Evolutionary conservation across 1,284 basidiomycete genomes (phyloP), one percentile per base, ranked within the genome.

Genomic region (Leccinum pseudoinsigne): DNA sequence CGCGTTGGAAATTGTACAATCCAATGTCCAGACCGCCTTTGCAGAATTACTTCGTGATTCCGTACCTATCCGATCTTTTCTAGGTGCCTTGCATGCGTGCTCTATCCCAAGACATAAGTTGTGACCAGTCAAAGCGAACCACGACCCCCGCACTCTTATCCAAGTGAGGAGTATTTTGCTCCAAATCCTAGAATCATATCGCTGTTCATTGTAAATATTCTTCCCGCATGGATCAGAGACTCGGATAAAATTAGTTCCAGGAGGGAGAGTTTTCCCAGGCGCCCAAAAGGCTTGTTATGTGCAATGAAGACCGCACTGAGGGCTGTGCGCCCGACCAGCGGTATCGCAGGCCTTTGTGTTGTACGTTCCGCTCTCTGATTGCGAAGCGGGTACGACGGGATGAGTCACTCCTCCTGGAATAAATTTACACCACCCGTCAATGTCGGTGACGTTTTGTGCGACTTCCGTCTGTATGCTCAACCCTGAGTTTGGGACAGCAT

Each of bases 141-240:
- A 14, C n/a, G n/a, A n/a, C 2, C 45, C 40, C 7, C 18, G 16
- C 34, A 21, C 14, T 23, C 8, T 12, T 8, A 82, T 69, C 76
- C 83, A 85, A 2, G 82, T 78, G 36, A 83, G 72, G 10, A 92
- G 77, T 81, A 89, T 86, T 84, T 74, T 5, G 88, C 34, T 36
- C 40, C 40, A 42, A 42, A 42, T n/a, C 40, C 40, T n/a, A 42
- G 40, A n/a, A n/a, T n/a, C 8, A 9, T 42, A 42, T 42, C 16
- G 40, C 16, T 16, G 16, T 42, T 42, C 7, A 42, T n/a, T n/a
- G 16, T n/a, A 42, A 42, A n/a, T 10, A 42, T 42, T n/a, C 40
- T n/a, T 45, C 42, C 40, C 40, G 8, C 40, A 42, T 16, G 4
- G 16, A 42, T n/a, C 16, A 42, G 40, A 42, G 31, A 42, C 31